phyloP scores from a whole-genome alignment of 371 early-diverging fungal genomes.

The Mucor velutinosus region DNA sequence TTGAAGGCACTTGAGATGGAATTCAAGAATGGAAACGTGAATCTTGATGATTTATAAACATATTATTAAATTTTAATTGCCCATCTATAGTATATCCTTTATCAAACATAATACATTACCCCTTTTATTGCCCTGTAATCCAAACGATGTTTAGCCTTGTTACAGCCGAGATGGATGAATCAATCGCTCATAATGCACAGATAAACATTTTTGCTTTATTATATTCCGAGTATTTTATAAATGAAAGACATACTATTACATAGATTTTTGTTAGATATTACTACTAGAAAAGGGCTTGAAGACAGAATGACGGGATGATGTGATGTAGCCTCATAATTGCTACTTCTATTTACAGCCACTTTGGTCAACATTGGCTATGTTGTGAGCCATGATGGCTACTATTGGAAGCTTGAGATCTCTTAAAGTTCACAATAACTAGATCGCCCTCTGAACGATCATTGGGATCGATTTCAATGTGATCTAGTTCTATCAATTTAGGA shows the following conservation, averaged over 20 bases:
- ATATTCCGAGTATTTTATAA: not conserved
- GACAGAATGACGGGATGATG: not conserved
- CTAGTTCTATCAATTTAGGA: conserved; percentile 44
- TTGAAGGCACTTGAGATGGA: conserved; percentile 40
- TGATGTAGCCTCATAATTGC: not conserved
- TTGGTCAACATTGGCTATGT: not conserved
- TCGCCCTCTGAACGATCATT: conserved; percentile 14
- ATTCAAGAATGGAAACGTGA: conserved; percentile 33
- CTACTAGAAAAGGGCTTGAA: not conserved
- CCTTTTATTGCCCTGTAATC: not conserved
- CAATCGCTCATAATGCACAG: too few relatives aligned
- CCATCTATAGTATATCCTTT: not conserved
- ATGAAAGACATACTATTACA: not conserved
- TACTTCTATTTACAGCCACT: not conserved
- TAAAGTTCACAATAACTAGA: conserved; percentile 3
- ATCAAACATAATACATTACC: not conserved
- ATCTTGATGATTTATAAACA: conserved; percentile 31
- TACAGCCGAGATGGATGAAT: too few relatives aligned
- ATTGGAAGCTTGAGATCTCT: not conserved
- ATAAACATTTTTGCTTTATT: not conserved
- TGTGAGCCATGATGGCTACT: not conserved
- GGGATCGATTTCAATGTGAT: conserved; percentile 32
- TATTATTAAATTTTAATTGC: not conserved
- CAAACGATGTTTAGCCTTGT: too few relatives aligned
- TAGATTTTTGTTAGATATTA: not conserved